phyloP scores from a whole-genome alignment of 176 grass and related monocot species.

The Juncus effusus region DNA sequence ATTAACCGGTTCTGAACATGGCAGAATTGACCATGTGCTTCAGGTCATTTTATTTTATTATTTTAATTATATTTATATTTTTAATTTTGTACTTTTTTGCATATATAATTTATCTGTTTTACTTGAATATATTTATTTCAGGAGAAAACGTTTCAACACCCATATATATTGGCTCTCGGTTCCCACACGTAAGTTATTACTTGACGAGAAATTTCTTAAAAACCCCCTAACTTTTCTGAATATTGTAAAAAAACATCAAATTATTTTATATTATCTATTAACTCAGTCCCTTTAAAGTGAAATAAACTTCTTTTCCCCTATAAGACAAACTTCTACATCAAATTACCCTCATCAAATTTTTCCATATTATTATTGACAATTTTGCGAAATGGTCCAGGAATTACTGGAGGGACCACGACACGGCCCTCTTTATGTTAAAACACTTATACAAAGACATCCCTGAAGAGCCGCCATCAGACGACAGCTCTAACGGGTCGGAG shows the following conservation, averaged over 20 bases:
- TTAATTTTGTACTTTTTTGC: background rate
- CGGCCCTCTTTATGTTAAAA: conserved; percentile 91
- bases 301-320: too few relatives aligned
- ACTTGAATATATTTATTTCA: conserved; percentile 34
- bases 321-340: too few relatives aligned
- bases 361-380: conserved; percentile 12
- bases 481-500: background rate
- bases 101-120: conserved; percentile 10
- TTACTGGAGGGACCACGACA: conserved; percentile 96
- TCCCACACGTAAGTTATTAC: conserved; percentile 78
- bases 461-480: conserved; percentile 60
- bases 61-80: conserved; percentile 9
- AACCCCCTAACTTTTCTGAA: too few relatives aligned
- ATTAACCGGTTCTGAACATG: conserved; percentile 63
- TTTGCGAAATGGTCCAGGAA: conserved; percentile 46
- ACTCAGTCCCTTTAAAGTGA: too few relatives aligned
- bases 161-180: conserved; percentile 79
- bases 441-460: conserved; percentile 89
- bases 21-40: conserved; percentile 86
- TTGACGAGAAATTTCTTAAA: background rate
- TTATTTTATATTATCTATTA: too few relatives aligned
- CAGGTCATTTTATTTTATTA: conserved; percentile 48
- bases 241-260: too few relatives aligned
- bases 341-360: background rate
- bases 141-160: conserved; percentile 95